Percentiles rank a stretch among this genome's conserved stretches.
Conservation (phyloP, 2,329 filamentous ascomycete genomes). For the Alternaria angustiovoidea region DNA sequence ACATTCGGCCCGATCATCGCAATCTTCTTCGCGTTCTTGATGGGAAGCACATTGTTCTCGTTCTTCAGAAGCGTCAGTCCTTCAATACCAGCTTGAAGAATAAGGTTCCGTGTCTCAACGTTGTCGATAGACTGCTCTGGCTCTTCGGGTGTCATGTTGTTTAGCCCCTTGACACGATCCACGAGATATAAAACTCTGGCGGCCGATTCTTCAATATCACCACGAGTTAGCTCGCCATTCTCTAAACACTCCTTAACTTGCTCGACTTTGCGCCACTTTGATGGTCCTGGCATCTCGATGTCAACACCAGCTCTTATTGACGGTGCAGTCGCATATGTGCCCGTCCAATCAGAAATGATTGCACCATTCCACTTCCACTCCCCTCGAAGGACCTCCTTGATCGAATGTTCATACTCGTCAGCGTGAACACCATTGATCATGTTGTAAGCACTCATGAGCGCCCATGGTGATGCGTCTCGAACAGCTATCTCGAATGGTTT, state of each 20-base stretch:
- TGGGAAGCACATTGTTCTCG: slow-evolving; percentile 65
- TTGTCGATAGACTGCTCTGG: slow-evolving; percentile 64
- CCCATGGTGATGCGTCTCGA: slow-evolving; percentile 71
- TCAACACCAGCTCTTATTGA: slow-evolving; percentile 52
- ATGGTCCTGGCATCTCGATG: slow-evolving; percentile 53
- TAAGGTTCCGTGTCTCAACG: slow-evolving; percentile 65
- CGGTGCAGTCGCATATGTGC: slow-evolving; percentile 50
- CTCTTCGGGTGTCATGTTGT: slow-evolving; percentile 64
- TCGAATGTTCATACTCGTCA: slow-evolving; percentile 48
- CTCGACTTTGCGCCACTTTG: slow-evolving; percentile 50
- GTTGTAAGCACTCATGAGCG: slow-evolving; percentile 74
- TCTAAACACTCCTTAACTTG: slow-evolving; percentile 46
- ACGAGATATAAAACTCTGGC: slow-evolving; percentile 70
- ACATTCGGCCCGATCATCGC: slow-evolving; percentile 74
- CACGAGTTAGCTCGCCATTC: slow-evolving; percentile 56
- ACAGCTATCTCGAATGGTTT: slow-evolving; percentile 78
- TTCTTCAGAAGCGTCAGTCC: slow-evolving; percentile 73
- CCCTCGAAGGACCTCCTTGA: slow-evolving; percentile 55
- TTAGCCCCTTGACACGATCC: slow-evolving; percentile 66
- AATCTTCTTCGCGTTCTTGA: slow-evolving; percentile 65
- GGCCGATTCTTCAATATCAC: slow-evolving; percentile 53
- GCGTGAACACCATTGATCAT: slow-evolving; percentile 67
- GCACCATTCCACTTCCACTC: slow-evolving; percentile 54
- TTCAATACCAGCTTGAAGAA: slow-evolving; percentile 68
- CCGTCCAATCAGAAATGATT: slow-evolving; percentile 55